Evolutionary conservation across 2,329 filamentous ascomycete species (phyloP), one percentile per base, ranked within the genome.

Genomic region (Fonsecaea monophora): DNA sequence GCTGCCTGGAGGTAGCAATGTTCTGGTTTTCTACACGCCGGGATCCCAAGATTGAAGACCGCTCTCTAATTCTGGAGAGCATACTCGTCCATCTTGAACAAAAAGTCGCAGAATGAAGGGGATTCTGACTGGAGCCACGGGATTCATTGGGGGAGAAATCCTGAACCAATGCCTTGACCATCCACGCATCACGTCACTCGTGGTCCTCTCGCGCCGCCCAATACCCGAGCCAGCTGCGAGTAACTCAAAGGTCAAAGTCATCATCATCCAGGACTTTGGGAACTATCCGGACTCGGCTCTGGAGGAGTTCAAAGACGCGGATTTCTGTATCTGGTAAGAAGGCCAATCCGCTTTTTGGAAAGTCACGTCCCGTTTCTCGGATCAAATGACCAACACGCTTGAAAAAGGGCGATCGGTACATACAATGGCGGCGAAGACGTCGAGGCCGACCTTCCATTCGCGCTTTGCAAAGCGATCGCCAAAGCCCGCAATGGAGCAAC

Each of bases 61-160:
- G 40, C 6, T 45, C n/a, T 6, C 21, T 18, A 9, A 18, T 18
- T 5, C 4, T 45, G 40, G 40, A n/a, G 40, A 45, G 18, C 2
- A 45, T 8, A 6, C 12, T 45, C 40, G 15, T 45, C 40, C 9
- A 18, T 4, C 2, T 13, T 50, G 9, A 13, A 50, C 21, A 25
- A 30, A 12, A 25, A 3, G 21, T 25, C 9, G 25, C 18, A 13
- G 25, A 10, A 88, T 89, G 86, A 87, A 88, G 73, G 78, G 89
- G 71, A 83, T 89, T 66, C 77, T 89, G 40, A 82, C 84, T 6
- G 87, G 87, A 56, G 79, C 79, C 25, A 89, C 86, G n/a, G 87
- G 87, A 69, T 82, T 83, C 71, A 81, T 87, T 64, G 87, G 87
- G 63, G 73, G 77, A 35, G 83, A 84, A 71, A 80, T 87, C 35